Percentiles rank a stretch among this genome's conserved stretches.
These are phyloP conservation scores for Capronia epimyces DNA, from an alignment of 2,329 filamentous ascomycete genomes.

Conservation along the genomic window DNA sequence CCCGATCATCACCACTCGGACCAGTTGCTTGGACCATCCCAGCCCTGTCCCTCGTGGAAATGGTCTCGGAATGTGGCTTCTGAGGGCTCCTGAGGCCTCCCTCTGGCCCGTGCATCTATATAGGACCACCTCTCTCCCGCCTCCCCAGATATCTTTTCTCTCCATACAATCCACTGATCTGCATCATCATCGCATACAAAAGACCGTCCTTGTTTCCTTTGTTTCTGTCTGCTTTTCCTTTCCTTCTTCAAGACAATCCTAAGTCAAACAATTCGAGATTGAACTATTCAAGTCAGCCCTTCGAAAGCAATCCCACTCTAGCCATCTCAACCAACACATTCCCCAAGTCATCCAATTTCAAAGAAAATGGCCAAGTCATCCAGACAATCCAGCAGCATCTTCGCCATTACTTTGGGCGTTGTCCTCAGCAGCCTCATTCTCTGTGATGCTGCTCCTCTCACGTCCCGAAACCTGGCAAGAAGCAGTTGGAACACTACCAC, in stretches of 20 bases:
- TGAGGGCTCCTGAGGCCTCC: no score
- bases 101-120: not conserved
- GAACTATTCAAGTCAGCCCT: slow-evolving; percentile 2
- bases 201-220: slow-evolving; percentile 14
- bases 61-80: not conserved
- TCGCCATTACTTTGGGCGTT: slow-evolving; percentile 6
- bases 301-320: not conserved
- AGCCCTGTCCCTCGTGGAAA: not conserved
- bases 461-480: slow-evolving; percentile 3
- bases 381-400: slow-evolving; percentile 4
- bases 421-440: slow-evolving; percentile 13
- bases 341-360: not conserved
- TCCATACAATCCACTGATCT: slow-evolving; percentile 14
- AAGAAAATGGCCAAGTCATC: slow-evolving; percentile 6
- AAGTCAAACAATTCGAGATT: slow-evolving; percentile 5
- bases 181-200: slow-evolving; percentile 12
- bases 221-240: slow-evolving; percentile 16
- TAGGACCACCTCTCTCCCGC: slow-evolving; percentile 8
- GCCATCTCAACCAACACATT: not conserved
- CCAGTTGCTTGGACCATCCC: no score
- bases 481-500: not conserved
- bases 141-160: slow-evolving; percentile 6
- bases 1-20: no score
- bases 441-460: slow-evolving; percentile 12
- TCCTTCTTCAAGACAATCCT: slow-evolving; percentile 7